Base-by-base conservation (phyloP, 2,329 filamentous ascomycete species). In the Claviceps digitariae region DNA sequence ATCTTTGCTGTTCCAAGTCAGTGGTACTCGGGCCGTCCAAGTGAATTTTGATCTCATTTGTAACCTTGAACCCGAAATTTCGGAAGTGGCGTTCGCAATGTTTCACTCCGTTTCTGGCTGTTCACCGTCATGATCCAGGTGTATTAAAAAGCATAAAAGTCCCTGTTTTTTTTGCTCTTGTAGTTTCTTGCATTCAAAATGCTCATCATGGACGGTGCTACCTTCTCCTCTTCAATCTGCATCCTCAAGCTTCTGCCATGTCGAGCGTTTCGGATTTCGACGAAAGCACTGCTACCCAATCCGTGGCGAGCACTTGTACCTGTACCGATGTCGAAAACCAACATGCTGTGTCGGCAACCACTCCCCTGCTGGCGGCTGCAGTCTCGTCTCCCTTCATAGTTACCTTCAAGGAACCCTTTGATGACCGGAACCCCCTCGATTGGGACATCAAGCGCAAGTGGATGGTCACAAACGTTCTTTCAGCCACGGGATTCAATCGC, bases 401-500 rank as follows among this genome's bases (percentile, higher is more conserved):
- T 8, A 8, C 44, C 23, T 46, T 46, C 44, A 17, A 46, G 7
- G 29, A 29, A 15, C 23, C 21, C 6, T 27, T 46, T 46, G 21
- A 46, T 29, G 44, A 17, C 3, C 44, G 44, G 15, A 53, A 53
- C 41, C 51, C 51, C 4, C 44, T 43, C 23, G 48, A 52, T 31
- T 46, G 34, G 34, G 52, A 74, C 70, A 71, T 61, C 67, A 0
- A 60, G 53, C 0, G 55, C 63, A 78, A 77, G 61, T 78, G 75
- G 75, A 66, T 67, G 0, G 71, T 74, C 1, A 78, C 74, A 3
- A 61, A 72, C 48, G 68, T 75, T 3, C 66, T 77, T 1, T 76
- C 74, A 0, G 69, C 70, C 2, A 74, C 72, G 0, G 74, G 73
- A 8, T 76, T 78, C 57, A 75, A 74, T 46, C 72, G 72, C 10